Evolutionary conservation across 1,284 basidiomycete species (phyloP), one percentile per base, ranked within the genome.

Genomic region (Sanghuangporus weigelae): DNA sequence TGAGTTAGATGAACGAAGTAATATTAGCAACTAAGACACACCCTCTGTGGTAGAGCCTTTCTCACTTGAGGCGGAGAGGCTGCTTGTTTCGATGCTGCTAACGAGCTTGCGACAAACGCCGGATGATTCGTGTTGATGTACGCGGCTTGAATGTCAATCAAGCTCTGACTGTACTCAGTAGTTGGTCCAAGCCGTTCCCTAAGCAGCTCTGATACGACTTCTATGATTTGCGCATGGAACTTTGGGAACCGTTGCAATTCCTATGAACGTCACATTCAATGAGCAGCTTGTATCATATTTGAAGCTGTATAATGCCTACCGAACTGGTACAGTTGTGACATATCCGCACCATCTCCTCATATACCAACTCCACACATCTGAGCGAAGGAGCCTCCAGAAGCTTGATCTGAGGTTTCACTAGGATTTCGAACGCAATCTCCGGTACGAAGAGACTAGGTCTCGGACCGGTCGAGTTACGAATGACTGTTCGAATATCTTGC

Each of bases 121-220:
- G 95, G 95, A 72, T 97, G 95, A 74, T 96, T 97, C 63, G 96
- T 98, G 77, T 99, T 99, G 82, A 99, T 99, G 75, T 99, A 99
- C 11, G 97, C 96, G 0, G 95, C 94, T 76, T 99, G 97, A 63
- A 99, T 99, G 69, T 91, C 86, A 71, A 99, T 98, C 69, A 99
- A 80, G 72, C 93, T 96, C 71, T 95, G 92, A 2, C 96, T 93
- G 74, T 99, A 99, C 50, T 96, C 93, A 1, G 93, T 95, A 0
- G 97, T 98, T 1, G 97, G 97, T 0, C 96, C 95, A 7, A 99
- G 84, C 16, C 97, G 87, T 77, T 99, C 97, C 61, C 95, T 86
- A 49, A 99, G 79, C 14, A 99, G 83, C 71, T 99, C 97, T 0
- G 95, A 98, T 16, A 99, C 95, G n/a, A 92, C 92, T 74, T 99